A percentile compares a stretch with the other conserved stretches of the same genome.
Evolutionary conservation across 2,329 filamentous ascomycete species (phyloP).

Genomic region (Microascus cirrosus): DNA sequence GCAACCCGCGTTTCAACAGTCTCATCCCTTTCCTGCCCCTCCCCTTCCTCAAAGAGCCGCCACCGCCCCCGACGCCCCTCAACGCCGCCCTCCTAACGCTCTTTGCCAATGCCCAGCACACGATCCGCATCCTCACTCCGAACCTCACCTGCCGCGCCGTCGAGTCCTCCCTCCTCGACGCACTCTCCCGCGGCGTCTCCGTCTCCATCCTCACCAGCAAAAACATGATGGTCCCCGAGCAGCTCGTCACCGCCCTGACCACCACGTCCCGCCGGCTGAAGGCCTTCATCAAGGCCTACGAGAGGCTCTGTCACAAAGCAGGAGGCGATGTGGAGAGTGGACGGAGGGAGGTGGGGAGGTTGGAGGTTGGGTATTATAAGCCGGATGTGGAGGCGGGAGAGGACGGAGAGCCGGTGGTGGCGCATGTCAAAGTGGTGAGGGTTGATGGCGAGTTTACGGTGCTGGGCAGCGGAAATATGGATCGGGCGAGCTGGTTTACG

Average conservation of each 20-base stretch:
- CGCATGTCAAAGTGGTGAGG: constrained; percentile 67
- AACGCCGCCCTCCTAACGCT: constrained; percentile 54
- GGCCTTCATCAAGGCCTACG: constrained; percentile 45
- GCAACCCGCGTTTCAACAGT: constrained; percentile 48
- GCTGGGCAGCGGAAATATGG: constrained; percentile 73
- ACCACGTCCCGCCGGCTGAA: constrained; percentile 57
- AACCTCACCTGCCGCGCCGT: constrained; percentile 63
- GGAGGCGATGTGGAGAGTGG: constrained; percentile 30
- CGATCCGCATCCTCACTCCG: constrained; percentile 63
- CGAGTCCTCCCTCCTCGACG: constrained; percentile 46
- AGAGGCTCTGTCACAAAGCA: constrained; percentile 14
- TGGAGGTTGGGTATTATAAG: constrained; percentile 50
- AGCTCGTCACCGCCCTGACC: constrained; percentile 68
- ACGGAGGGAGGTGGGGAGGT: constrained; percentile 24
- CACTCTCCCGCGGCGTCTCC: constrained; percentile 54
- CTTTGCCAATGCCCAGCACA: constrained; percentile 42
- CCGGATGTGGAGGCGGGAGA: constrained; percentile 18
- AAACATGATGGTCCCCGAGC: constrained; percentile 66
- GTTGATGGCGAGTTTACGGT: constrained; percentile 59
- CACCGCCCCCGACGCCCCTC: constrained; percentile 52
- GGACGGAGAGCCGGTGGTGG: constrained; percentile 53
- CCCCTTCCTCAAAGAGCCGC: constrained; percentile 36
- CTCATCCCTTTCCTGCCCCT: constrained; percentile 23
- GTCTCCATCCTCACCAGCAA: constrained; percentile 58
- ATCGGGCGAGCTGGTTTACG: constrained; percentile 77